These are phyloP conservation scores for Verticillium klebahnii DNA, from an alignment of 2,329 filamentous ascomycete genomes.

Conservation along the genomic window DNA sequence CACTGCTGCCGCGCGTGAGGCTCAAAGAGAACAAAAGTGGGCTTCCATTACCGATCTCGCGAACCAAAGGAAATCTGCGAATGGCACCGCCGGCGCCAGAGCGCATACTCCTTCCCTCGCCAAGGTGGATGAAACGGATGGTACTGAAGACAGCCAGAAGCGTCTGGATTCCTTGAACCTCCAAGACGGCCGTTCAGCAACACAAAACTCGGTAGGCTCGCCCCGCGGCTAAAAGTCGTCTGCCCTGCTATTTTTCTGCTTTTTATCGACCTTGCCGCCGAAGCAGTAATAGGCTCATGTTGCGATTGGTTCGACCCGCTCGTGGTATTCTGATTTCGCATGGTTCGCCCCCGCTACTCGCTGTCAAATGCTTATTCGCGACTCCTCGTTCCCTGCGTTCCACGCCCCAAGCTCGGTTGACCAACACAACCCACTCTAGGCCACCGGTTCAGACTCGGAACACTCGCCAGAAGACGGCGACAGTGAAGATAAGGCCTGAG, in stretches of 20 bases:
- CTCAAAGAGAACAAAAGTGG: constrained; percentile 82
- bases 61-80: constrained; percentile 55
- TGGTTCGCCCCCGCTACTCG: background rate
- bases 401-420: background rate
- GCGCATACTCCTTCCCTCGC: constrained; percentile 37
- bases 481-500: background rate
- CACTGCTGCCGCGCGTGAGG: constrained; percentile 79
- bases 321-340: background rate
- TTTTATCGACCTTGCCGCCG: constrained; percentile 1
- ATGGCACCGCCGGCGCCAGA: constrained; percentile 25
- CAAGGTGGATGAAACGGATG: constrained; percentile 71
- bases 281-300: background rate
- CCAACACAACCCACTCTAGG: background rate
- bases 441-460: background rate
- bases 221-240: constrained; percentile 45
- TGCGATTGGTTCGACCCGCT: background rate
- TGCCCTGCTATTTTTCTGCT: background rate
- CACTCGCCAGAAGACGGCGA: background rate
- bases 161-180: constrained; percentile 85
- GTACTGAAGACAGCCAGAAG: constrained; percentile 79
- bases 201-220: constrained; percentile 57
- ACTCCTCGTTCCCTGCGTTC: background rate
- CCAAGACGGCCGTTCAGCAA: constrained; percentile 64
- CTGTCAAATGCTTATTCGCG: background rate
- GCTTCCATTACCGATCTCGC: constrained; percentile 79